Conservation (phyloP, 2,329 filamentous ascomycete species). For the Colletotrichum noveboracense region DNA sequence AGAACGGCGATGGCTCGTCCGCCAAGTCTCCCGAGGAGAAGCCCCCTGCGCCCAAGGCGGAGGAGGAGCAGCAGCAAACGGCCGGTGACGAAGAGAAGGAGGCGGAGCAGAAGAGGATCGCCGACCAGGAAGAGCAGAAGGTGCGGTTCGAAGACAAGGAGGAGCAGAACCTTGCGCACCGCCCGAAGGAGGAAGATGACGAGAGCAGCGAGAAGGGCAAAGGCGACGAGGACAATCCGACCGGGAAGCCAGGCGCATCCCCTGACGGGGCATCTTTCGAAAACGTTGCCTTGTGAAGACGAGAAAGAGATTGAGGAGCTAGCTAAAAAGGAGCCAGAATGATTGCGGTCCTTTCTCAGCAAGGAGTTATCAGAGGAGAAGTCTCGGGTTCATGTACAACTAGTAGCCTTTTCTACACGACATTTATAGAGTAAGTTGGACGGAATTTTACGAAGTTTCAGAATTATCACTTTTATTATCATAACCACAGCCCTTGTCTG, state of each 20-base stretch:
- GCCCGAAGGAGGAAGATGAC: constrained; percentile 37
- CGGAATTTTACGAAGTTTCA: background rate
- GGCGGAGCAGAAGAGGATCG: constrained; percentile 41
- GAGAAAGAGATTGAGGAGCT: background rate
- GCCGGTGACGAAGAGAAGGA: constrained; percentile 32
- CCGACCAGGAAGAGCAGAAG: constrained; percentile 57
- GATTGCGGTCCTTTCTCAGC: background rate
- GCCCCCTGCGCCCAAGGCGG: constrained; percentile 12
- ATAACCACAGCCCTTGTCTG: too few species aligned
- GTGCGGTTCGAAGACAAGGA: constrained; percentile 60
- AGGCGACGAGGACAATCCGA: constrained; percentile 35
- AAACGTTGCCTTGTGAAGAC: constrained; percentile 62
- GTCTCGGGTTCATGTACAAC: constrained; percentile 6
- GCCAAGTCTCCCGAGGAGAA: constrained; percentile 22
- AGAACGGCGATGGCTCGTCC: constrained; percentile 27
- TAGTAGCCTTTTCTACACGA: constrained; percentile 5
- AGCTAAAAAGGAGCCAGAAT: background rate
- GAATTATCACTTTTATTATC: background rate
- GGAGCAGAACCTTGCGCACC: constrained; percentile 57
- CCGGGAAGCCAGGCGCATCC: constrained; percentile 49
- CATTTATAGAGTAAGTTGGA: constrained; percentile 2
- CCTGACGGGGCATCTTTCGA: constrained; percentile 67
- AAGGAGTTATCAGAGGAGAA: constrained; percentile 14
- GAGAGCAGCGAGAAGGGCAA: constrained; percentile 30
- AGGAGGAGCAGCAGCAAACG: constrained; percentile 32